Evolutionary conservation across 164 flowering plant genomes (phyloP), one percentile per base, ranked within the genome.

Genomic region (Aristolochia contorta): DNA sequence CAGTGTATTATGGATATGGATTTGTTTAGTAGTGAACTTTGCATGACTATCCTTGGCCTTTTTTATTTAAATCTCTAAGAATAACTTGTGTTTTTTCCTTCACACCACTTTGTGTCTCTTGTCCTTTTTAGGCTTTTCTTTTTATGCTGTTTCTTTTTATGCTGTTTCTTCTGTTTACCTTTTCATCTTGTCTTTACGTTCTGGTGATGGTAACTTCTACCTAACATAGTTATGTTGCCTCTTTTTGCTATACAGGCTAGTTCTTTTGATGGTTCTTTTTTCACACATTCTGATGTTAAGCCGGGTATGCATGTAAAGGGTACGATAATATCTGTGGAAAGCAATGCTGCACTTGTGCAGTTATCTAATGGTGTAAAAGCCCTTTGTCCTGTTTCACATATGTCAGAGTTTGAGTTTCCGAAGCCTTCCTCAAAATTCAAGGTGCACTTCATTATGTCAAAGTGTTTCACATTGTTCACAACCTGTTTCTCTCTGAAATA

Each of bases 281-380:
- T 90, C 76, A 82, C 91, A 58, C 97, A 89, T 68, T 75, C 92
- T 21, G 99, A 93, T 80, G 91, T 84, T 48, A 90, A 83, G 81
- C 99, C 99, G 60, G 99, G 99, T 59, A 85, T 90, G 95, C 78
- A 85, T 37, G 86, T 84, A 53, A 84, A 76, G 67, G 99, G 80
- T 19, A 94, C 91, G 80, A 78, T 94, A 21, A 72, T 84, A 66
- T 74, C 74, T 45, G 88, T 89, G 33, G 91, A 87, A 54, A 74
- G 64, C 55, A 80, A 80, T 72, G 97, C 93, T 70, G 97, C 99
- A 47, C 70, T 89, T 32, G 89, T 94, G 68, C 96, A 86, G 72
- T 74, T 94, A 63, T 71, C 91, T 45, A 76, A 88, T 64, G 97
- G 97, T 62, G 73, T 94, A 65, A 94, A 94, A 81, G 99, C 99